phyloP scores from a whole-genome alignment of 2,329 filamentous ascomycete species.

The Talaromyces atroroseus region DNA sequence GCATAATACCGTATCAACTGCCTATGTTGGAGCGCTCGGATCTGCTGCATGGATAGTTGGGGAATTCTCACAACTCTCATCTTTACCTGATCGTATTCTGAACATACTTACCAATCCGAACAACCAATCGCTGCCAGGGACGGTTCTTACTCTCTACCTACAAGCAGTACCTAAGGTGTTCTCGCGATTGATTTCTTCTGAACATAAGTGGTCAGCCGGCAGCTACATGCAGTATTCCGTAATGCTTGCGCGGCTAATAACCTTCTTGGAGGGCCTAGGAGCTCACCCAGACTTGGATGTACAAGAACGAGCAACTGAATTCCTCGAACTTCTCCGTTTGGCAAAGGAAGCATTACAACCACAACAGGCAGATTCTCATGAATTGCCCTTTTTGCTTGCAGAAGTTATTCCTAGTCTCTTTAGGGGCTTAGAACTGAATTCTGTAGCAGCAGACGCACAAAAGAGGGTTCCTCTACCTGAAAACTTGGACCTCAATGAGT shows the following conservation, averaged over 20 bases:
- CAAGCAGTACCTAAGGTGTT: slow-evolving; percentile 87
- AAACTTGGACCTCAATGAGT: slow-evolving; percentile 70
- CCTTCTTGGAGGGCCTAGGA: slow-evolving; percentile 72
- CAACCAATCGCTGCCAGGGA: slow-evolving; percentile 54
- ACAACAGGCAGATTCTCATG: slow-evolving; percentile 31
- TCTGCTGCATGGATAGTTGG: slow-evolving; percentile 81
- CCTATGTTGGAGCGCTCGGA: slow-evolving; percentile 60
- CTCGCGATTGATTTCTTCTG: slow-evolving; percentile 61
- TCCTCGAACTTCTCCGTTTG: slow-evolving; percentile 80
- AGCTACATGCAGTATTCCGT: slow-evolving; percentile 70
- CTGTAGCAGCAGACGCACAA: slow-evolving; percentile 77
- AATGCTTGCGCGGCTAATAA: slow-evolving; percentile 72
- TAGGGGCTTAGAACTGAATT: slow-evolving; percentile 80
- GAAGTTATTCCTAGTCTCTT: slow-evolving; percentile 89
- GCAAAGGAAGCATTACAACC: slow-evolving; percentile 65
- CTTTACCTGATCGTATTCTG: slow-evolving; percentile 65
- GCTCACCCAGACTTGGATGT: slow-evolving; percentile 86
- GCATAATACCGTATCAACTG: slow-evolving; percentile 54
- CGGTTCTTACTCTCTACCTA: slow-evolving; percentile 70
- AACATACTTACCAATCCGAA: slow-evolving; percentile 66
- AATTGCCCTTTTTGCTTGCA: slow-evolving; percentile 77
- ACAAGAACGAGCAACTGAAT: slow-evolving; percentile 89
- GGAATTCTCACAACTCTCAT: slow-evolving; percentile 73
- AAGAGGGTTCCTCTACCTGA: slow-evolving; percentile 75
- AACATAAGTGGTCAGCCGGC: slow-evolving; percentile 63